Conservation (phyloP, 768 basidiomycete genomes). For the Phylloporus sp. region DNA sequence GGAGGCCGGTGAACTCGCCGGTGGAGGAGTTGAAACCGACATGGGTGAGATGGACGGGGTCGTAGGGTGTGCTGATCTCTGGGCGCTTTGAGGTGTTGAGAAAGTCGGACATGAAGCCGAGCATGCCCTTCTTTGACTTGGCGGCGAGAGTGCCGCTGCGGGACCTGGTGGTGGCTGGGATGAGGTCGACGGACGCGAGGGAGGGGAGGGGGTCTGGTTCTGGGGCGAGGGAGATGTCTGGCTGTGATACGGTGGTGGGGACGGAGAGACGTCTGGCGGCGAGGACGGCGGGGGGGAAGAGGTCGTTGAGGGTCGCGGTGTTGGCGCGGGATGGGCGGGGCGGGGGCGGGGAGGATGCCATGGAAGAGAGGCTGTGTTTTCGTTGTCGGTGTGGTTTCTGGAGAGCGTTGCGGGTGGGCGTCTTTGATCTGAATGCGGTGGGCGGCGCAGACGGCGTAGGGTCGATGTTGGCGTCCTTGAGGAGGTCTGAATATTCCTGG, state of each 20-base stretch:
- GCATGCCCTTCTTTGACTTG: constrained; percentile 59
- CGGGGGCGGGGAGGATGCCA: constrained; percentile 67
- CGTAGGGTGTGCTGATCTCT: constrained; percentile 97
- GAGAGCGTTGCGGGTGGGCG: constrained; percentile 46
- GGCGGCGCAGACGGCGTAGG: constrained; percentile 49
- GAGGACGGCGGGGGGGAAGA: constrained; percentile 47
- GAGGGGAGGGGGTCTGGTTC: constrained; percentile 24
- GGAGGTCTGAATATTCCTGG: constrained; percentile 71
- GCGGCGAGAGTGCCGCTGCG: constrained; percentile 39
- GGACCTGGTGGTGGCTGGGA: constrained; percentile 30
- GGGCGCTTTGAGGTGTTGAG: constrained; percentile 70
- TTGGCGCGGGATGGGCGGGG: constrained; percentile 81
- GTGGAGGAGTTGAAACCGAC: constrained; percentile 99
- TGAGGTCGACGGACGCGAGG: constrained; percentile 12
- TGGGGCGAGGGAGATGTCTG: constrained; percentile 22
- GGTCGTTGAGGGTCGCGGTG: constrained; percentile 74
- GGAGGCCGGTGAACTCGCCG: constrained; percentile 95
- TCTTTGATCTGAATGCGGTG: constrained; percentile 25
- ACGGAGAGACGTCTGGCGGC: constrained; percentile 50
- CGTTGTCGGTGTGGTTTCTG: too few relatives aligned
- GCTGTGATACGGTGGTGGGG: constrained; percentile 32
- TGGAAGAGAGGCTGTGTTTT: too few relatives aligned
- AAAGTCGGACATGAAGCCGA: constrained; percentile 64
- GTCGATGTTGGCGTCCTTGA: constrained; percentile 54
- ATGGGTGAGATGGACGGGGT: constrained; percentile 98